phyloP scores from a whole-genome alignment of 768 basidiomycete genomes.

The Boletus reticulatus region DNA sequence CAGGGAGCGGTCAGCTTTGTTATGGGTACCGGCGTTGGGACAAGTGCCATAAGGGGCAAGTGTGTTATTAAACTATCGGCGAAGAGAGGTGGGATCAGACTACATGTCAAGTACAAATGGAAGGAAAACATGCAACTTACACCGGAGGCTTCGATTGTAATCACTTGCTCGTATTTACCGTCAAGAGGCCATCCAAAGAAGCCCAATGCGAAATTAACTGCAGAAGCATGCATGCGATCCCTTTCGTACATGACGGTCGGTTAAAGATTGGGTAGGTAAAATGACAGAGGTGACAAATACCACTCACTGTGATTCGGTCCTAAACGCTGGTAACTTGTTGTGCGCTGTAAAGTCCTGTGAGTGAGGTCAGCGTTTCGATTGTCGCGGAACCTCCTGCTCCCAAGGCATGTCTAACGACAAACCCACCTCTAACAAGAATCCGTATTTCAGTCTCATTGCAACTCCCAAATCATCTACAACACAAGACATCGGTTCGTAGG shows the following conservation, averaged over 20 bases:
- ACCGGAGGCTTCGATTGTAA: slow-evolving; percentile 64
- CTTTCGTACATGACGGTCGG: slow-evolving; percentile 31
- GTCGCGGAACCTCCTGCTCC: neutral
- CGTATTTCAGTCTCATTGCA: slow-evolving; percentile 75
- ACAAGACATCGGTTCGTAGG: neutral
- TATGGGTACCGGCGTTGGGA: slow-evolving; percentile 49
- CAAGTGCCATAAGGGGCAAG: slow-evolving; percentile 86
- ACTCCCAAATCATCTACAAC: slow-evolving; percentile 60
- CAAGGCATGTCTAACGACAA: slow-evolving; percentile 2
- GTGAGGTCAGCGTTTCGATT: slow-evolving; percentile 16
- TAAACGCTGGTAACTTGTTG: slow-evolving; percentile 70
- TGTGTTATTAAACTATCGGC: slow-evolving; percentile 71
- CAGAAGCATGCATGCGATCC: slow-evolving; percentile 70
- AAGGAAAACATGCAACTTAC: slow-evolving; percentile 38
- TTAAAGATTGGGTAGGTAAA: neutral
- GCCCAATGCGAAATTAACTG: slow-evolving; percentile 66
- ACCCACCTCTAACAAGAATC: slow-evolving; percentile 62
- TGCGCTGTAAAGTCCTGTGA: slow-evolving; percentile 56
- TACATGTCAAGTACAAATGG: neutral
- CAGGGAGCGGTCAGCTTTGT: slow-evolving; percentile 55
- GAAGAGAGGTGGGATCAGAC: neutral
- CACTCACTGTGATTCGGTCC: slow-evolving; percentile 71
- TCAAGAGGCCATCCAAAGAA: slow-evolving; percentile 77
- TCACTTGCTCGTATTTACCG: slow-evolving; percentile 70
- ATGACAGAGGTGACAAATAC: neutral